Evolutionary conservation across 768 basidiomycete species (phyloP).

Genomic region (Boletus subcaerulescens): DNA sequence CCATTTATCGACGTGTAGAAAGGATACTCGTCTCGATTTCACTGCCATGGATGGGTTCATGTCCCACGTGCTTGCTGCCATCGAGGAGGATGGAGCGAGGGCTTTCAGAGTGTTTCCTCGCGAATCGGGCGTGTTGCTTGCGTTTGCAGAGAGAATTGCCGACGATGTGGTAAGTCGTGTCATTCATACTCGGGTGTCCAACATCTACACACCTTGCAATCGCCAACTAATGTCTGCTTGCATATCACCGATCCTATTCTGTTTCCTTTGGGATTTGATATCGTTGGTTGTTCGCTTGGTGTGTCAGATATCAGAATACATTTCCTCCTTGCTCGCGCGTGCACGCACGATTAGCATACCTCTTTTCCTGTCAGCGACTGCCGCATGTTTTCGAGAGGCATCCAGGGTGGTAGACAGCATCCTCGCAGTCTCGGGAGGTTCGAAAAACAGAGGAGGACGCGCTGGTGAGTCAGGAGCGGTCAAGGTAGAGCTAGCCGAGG

Average conservation of each 20-base stretch:
- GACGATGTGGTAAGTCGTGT: slow-evolving; percentile 67
- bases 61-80: slow-evolving; percentile 55
- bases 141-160: slow-evolving; percentile 83
- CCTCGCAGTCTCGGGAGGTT: slow-evolving; percentile 46
- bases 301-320: slow-evolving; percentile 80
- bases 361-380: slow-evolving; percentile 77
- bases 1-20: slow-evolving; percentile 30
- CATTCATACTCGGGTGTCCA: not conserved
- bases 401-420: slow-evolving; percentile 84
- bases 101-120: slow-evolving; percentile 88
- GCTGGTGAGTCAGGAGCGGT: slow-evolving; percentile 28
- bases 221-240: no score
- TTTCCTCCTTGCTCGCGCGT: slow-evolving; percentile 68
- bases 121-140: slow-evolving; percentile 68
- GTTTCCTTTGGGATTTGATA: not conserved
- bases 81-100: slow-evolving; percentile 72
- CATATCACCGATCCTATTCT: not conserved
- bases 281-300: no score
- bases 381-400: slow-evolving; percentile 85
- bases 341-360: slow-evolving; percentile 73
- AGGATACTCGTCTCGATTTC: slow-evolving; percentile 70
- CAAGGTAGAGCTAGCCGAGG: slow-evolving; percentile 60
- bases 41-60: slow-evolving; percentile 94
- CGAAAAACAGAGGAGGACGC: not conserved
- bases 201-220: no score